Evolutionary conservation across 2,329 filamentous ascomycete genomes (phyloP).

Genomic region (Pseudogymnoascus sp.): DNA sequence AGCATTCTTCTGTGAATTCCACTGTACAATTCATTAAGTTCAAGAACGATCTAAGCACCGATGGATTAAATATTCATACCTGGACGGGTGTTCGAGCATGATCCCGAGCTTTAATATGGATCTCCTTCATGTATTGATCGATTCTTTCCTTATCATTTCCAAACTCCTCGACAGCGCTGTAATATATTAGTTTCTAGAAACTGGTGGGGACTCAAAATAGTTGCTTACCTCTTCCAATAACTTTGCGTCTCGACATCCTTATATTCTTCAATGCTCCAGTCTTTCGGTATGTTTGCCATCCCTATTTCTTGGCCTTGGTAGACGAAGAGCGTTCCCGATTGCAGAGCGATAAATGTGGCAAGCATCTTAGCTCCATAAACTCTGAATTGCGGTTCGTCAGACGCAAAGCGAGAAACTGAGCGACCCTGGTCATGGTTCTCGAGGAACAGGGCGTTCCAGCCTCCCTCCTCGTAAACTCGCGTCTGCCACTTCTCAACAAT

Average conservation of each 20-base stretch:
- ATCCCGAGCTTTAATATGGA: constrained; percentile 54
- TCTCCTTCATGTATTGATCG: constrained; percentile 35
- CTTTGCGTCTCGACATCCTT: constrained; percentile 55
- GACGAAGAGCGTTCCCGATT: constrained; percentile 47
- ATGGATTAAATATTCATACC: constrained; percentile 10
- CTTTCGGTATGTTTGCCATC: constrained; percentile 45
- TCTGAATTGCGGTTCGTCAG: constrained; percentile 36
- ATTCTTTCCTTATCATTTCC: constrained; percentile 32
- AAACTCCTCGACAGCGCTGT: constrained; percentile 26
- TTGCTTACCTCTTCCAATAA: constrained; percentile 33
- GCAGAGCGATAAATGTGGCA: constrained; percentile 39
- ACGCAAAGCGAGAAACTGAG: constrained; percentile 39
- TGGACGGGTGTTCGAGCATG: constrained; percentile 60
- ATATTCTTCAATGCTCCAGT: constrained; percentile 57
- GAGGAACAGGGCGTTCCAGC: constrained; percentile 49
- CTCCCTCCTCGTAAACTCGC: constrained; percentile 41
- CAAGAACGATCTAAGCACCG: not conserved
- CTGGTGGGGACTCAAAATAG: constrained; percentile 17
- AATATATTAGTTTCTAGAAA: constrained; percentile 5
- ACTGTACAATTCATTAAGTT: constrained; percentile 37
- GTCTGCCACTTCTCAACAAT: constrained; percentile 43
- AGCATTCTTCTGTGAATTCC: constrained; percentile 49
- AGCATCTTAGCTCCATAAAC: constrained; percentile 43
- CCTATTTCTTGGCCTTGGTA: constrained; percentile 55
- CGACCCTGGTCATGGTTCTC: constrained; percentile 51